A percentile compares a stretch with the other conserved stretches of the same genome.
These are phyloP conservation scores for Irpex sp. DNA, from an alignment of 1,284 basidiomycete genomes.

Conservation along the genomic window DNA sequence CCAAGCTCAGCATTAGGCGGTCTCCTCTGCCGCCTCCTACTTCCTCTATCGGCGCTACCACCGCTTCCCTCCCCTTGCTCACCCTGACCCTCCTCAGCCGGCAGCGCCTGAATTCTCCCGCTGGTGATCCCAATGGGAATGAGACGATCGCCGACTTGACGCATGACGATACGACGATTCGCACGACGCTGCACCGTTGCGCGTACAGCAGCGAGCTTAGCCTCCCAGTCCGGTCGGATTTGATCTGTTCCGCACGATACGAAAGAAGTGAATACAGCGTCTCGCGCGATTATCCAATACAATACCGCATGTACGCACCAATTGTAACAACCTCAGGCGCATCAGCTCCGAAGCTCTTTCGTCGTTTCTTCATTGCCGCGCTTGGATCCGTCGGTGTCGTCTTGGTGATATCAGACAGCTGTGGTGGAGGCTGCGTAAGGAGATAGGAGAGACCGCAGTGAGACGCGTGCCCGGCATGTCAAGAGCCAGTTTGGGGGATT, in stretches of 20 bases:
- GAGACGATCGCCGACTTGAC: constrained; percentile 95
- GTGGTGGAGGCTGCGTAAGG: constrained; percentile 29
- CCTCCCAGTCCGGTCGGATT: constrained; percentile 94
- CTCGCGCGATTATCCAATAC: neutral
- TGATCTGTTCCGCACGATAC: constrained; percentile 53
- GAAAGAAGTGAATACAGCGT: constrained; percentile 6
- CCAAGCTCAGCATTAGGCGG: constrained; percentile 50
- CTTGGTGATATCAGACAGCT: constrained; percentile 47
- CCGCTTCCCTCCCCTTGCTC: constrained; percentile 31
- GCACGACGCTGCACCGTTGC: constrained; percentile 88
- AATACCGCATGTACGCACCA: constrained; percentile 44
- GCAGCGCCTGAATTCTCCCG: constrained; percentile 67
- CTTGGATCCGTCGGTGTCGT: constrained; percentile 15
- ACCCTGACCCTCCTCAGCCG: constrained; percentile 48
- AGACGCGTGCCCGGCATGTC: neutral
- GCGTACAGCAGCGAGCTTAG: constrained; percentile 85
- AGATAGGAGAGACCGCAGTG: neutral
- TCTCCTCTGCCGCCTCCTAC: constrained; percentile 56
- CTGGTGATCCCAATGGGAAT: constrained; percentile 95
- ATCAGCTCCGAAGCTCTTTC: constrained; percentile 74
- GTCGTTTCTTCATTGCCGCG: constrained; percentile 64
- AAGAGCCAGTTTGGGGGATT: neutral
- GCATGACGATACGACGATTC: constrained; percentile 96
- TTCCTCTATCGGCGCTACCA: constrained; percentile 33
- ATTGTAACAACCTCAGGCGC: constrained; percentile 89